phyloP scores from a whole-genome alignment of 805 yeast species.

The Nakazawaea pomicola region DNA sequence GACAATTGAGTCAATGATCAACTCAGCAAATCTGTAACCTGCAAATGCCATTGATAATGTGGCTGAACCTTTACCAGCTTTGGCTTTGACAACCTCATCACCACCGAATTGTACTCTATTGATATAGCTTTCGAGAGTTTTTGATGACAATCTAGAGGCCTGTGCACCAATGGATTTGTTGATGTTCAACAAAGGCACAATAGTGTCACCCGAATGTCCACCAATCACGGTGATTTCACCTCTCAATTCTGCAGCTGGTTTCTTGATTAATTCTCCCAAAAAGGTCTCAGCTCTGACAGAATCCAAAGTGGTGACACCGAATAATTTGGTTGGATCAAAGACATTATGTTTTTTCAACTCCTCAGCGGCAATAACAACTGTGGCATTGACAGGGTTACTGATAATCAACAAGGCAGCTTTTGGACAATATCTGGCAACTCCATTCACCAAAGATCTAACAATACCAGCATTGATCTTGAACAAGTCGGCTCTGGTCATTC shows the following conservation, averaged over 20 bases:
- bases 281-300: slow-evolving; percentile 52
- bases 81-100: slow-evolving; percentile 94
- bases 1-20: slow-evolving; percentile 35
- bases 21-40: slow-evolving; percentile 74
- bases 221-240: slow-evolving; percentile 48
- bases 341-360: slow-evolving; percentile 47
- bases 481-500: slow-evolving; percentile 89
- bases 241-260: slow-evolving; percentile 24
- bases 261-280: slow-evolving; percentile 28
- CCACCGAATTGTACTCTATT: slow-evolving; percentile 56
- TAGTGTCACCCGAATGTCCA: slow-evolving; percentile 55
- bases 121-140: slow-evolving; percentile 35
- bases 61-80: slow-evolving; percentile 92
- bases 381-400: slow-evolving; percentile 58
- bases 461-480: slow-evolving; percentile 83
- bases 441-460: slow-evolving; percentile 86
- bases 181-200: slow-evolving; percentile 43
- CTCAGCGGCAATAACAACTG: slow-evolving; percentile 57
- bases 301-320: slow-evolving; percentile 59
- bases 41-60: slow-evolving; percentile 96
- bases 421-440: slow-evolving; percentile 66
- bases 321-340: slow-evolving; percentile 45
- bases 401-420: slow-evolving; percentile 50
- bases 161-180: slow-evolving; percentile 24
- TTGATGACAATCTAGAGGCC: slow-evolving; percentile 36